Evolutionary conservation across 768 basidiomycete genomes (phyloP), one percentile per base, ranked within the genome.

Genomic region (Kwoniella europaea): DNA sequence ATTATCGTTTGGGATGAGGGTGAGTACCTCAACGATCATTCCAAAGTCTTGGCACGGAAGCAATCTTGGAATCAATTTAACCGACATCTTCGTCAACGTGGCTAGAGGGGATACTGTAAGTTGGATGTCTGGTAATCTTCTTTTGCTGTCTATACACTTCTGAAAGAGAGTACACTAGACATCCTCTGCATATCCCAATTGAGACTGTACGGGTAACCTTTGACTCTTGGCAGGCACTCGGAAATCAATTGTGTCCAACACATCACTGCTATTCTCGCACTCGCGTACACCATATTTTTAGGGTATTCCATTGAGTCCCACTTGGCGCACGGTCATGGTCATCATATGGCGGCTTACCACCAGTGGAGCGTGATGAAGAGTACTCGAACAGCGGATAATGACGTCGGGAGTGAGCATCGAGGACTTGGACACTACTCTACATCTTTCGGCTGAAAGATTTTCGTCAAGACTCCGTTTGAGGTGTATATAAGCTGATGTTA

Each of bases 261-360:
- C 35, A 35, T 35, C 35, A 6, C 35, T 35, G 35, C 50, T 29
- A 64, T 64, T 29, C 46, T 29, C 29, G 53, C 27, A 55, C 46
- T 63, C 44, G 10, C 46, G 9, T 18, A 65, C 35, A 35, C 1
- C 13, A 18, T 5, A 35, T 53, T 53, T 65, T 24, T 13, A 53
- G 46, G 46, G 53, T 53, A 18, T 12, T 18, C 5, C 1, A 35
- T 20, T 52, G 70, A 71, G 70, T 41, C 64, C 59, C 44, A 50
- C 70, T 71, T 67, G 65, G 65, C 65, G 61, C 20, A 67, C 65
- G 65, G 70, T 71, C 57, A 50, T 52, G 16, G 18, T n/a, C 27
- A 22, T 65, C n/a, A 10, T 13, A 10, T 50, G 46, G 46, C 46
- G 12, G 46, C 35, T 1, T 35, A 35, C 35, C 35, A 35, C 7